Evolutionary conservation across 2,329 filamentous ascomycete genomes (phyloP).

Genomic region (Pleurostoma richardsiae): DNA sequence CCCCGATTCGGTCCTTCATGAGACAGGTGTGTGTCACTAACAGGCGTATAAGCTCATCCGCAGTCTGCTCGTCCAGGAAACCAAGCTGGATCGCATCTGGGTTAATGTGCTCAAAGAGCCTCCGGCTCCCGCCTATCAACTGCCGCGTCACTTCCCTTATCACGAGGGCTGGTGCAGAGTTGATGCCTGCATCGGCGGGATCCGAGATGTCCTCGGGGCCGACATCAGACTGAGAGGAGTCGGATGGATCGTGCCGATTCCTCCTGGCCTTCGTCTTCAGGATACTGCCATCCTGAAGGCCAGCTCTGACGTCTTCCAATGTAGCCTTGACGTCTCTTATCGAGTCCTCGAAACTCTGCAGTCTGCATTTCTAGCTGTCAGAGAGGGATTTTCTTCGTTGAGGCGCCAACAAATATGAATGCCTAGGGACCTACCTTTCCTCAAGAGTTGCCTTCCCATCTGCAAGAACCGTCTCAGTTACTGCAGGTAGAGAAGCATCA

Average conservation of each 20-base stretch:
- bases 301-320: neutral
- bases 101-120: conserved; percentile 2
- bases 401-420: neutral
- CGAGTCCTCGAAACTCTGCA: neutral
- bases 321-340: neutral
- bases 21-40: neutral
- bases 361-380: neutral
- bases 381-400: no score
- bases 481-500: neutral
- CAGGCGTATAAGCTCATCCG: conserved; percentile 1
- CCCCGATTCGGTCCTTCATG: no score
- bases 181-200: conserved; percentile 2
- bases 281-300: neutral
- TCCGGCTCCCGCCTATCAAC: neutral
- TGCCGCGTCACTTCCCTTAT: conserved; percentile 1
- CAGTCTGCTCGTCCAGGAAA: conserved; percentile 1
- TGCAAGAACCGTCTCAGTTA: neutral
- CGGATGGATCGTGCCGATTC: neutral
- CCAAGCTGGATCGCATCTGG: conserved; percentile 1
- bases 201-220: conserved; percentile 2
- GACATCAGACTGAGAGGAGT: neutral
- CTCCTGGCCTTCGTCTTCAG: neutral
- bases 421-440: neutral
- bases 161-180: conserved; percentile 1
- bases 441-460: neutral